Conservation (phyloP, 331 rosid species). For the Quercus lobata region DNA sequence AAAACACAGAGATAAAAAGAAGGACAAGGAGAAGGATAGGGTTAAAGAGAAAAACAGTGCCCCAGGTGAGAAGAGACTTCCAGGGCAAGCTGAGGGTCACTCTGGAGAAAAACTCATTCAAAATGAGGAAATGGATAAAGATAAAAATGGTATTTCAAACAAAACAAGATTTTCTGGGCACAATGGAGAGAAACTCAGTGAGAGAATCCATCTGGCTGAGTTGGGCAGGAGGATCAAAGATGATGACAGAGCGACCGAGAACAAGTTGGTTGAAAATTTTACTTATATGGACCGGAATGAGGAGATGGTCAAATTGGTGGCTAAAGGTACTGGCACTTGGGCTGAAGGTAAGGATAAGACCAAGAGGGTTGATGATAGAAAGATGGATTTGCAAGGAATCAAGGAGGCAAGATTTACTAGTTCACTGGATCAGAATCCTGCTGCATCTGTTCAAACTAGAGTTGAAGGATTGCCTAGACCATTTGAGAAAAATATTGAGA, state of each 20-base stretch:
- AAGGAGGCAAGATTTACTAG: conserved; percentile 27
- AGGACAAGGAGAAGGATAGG: conserved; percentile 49
- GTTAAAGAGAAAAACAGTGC: conserved; percentile 36
- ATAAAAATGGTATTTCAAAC: conserved; percentile 29
- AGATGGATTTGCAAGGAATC: conserved; percentile 44
- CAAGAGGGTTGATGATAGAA: conserved; percentile 42
- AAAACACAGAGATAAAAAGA: conserved; percentile 60
- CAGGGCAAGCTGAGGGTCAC: conserved; percentile 33
- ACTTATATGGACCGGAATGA: conserved; percentile 41
- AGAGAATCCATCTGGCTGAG: conserved; percentile 45
- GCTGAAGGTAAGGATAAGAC: conserved; percentile 48
- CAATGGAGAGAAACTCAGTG: conserved; percentile 54
- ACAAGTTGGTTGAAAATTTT: conserved; percentile 38
- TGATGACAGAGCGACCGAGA: conserved; percentile 41
- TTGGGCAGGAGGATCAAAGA: conserved; percentile 52
- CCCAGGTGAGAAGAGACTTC: conserved; percentile 46
- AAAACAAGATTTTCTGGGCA: conserved; percentile 51
- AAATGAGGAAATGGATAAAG: conserved; percentile 46
- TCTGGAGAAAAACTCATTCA: conserved; percentile 41
- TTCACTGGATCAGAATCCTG: conserved; percentile 39
- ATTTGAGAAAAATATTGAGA: conserved; percentile 34
- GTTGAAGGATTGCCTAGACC: conserved; percentile 45
- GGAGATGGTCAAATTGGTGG: conserved; percentile 50
- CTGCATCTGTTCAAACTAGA: conserved; percentile 43
- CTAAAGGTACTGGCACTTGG: conserved; percentile 37